Evolutionary conservation across 768 basidiomycete species (phyloP).

Genomic region (Macrolepiota albuminosa): DNA sequence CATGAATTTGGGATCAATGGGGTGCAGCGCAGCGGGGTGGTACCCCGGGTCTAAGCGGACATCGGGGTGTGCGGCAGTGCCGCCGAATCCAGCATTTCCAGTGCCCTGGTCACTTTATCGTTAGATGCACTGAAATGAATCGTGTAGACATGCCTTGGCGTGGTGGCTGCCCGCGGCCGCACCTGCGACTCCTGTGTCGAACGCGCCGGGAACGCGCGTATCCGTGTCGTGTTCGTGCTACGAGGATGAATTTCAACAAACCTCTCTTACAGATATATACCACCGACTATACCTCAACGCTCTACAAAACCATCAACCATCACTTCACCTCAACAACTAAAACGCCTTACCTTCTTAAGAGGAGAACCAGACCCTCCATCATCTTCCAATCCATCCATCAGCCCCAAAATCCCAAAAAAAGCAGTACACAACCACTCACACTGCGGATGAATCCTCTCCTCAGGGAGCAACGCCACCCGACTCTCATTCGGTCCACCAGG

Average conservation of each 20-base stretch:
- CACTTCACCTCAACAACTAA: too few species aligned
- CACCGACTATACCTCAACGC: not conserved
- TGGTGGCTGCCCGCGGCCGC: not conserved
- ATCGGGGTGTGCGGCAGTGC: not conserved
- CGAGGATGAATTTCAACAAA: not conserved
- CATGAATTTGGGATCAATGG: conserved; percentile 1
- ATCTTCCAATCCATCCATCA: too few species aligned
- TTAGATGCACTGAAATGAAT: not conserved
- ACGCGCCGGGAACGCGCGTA: not conserved
- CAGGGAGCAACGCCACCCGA: conserved; percentile 8
- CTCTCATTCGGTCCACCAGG: conserved; percentile 15
- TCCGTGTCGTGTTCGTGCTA: not conserved
- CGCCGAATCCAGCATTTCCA: not conserved
- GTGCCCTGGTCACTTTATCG: not conserved
- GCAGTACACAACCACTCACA: not conserved
- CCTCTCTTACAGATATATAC: too few species aligned
- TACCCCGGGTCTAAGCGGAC: conserved; percentile 3
- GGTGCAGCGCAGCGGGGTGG: conserved; percentile 4
- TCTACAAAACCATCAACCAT: not conserved
- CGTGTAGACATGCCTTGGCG: too few species aligned
- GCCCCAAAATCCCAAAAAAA: too few species aligned
- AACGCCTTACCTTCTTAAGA: not conserved
- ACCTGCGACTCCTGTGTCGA: not conserved
- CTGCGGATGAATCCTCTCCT: conserved; percentile 6
- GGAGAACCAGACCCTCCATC: not conserved